phyloP scores from a whole-genome alignment of 1,284 basidiomycete species.

The Microbotryomycetes sp. region DNA sequence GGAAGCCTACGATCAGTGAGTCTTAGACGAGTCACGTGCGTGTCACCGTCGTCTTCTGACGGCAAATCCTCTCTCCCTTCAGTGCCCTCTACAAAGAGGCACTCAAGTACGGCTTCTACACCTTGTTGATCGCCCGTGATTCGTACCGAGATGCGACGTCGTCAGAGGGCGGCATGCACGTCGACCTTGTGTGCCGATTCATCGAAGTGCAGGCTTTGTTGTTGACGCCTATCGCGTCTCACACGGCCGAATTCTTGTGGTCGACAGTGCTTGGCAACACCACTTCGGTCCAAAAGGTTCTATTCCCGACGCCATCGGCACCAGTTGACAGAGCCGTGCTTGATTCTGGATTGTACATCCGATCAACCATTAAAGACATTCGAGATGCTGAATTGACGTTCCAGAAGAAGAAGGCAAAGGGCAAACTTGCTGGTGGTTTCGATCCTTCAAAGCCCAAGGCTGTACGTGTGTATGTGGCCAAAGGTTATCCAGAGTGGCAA shows the following conservation, averaged over 20 bases:
- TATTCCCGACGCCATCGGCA: conserved; percentile 59
- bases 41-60: neutral
- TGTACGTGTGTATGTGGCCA: conserved; percentile 83
- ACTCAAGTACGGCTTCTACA: conserved; percentile 92
- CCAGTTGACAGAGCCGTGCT: conserved; percentile 48
- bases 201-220: conserved; percentile 73
- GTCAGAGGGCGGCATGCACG: conserved; percentile 74
- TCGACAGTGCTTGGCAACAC: conserved; percentile 61
- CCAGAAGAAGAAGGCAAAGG: conserved; percentile 58
- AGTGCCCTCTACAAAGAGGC: conserved; percentile 95
- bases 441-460: conserved; percentile 79
- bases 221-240: conserved; percentile 83
- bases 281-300: conserved; percentile 71
- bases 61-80: conserved; percentile 18
- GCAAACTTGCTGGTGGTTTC: conserved; percentile 51
- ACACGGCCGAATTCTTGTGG: conserved; percentile 93
- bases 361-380: conserved; percentile 75
- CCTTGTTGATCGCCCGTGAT: conserved; percentile 84
- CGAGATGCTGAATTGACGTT: conserved; percentile 78
- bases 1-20: conserved; percentile 69
- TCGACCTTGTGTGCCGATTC: conserved; percentile 67
- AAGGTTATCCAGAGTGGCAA: conserved; percentile 90
- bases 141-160: conserved; percentile 92
- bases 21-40: conserved; percentile 11
- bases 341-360: conserved; percentile 76